Conservation (phyloP, 495 filamentous ascomycete genomes). For the Tricharina praecox region DNA sequence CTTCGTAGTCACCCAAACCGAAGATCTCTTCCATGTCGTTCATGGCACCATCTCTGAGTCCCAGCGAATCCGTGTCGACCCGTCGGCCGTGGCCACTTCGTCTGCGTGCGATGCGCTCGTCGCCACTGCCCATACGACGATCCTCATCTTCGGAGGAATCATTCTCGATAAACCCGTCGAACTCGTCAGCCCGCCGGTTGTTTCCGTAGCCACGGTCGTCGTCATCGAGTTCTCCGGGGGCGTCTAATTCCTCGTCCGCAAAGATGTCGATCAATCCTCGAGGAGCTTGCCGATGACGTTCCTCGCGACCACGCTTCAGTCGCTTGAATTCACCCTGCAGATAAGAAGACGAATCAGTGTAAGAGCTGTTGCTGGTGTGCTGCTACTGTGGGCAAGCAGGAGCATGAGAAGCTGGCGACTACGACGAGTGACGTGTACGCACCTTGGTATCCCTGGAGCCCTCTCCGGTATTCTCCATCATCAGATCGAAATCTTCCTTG, state of each 20-base stretch:
- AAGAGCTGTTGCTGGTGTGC: no score
- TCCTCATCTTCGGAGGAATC: conserved; percentile 74
- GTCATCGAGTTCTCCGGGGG: conserved; percentile 34
- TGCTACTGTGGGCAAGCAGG: neutral
- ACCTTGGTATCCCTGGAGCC: conserved; percentile 5
- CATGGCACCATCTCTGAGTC: conserved; percentile 74
- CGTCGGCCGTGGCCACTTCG: conserved; percentile 13
- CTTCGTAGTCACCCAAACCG: conserved; percentile 86
- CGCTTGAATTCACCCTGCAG: conserved; percentile 77
- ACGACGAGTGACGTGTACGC: neutral
- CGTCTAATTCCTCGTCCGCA: conserved; percentile 68
- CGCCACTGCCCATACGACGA: conserved; percentile 53
- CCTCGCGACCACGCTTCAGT: conserved; percentile 69
- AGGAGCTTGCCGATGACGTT: conserved; percentile 36
- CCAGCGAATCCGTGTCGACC: conserved; percentile 16
- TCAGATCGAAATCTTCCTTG: conserved; percentile 90
- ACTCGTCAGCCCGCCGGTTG: conserved; percentile 52
- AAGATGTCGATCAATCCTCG: conserved; percentile 80
- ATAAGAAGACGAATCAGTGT: no score
- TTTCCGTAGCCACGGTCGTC: conserved; percentile 32
- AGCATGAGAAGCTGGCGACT: neutral
- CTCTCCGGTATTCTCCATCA: conserved; percentile 31
- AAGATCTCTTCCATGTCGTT: conserved; percentile 94
- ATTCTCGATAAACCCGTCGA: conserved; percentile 94
- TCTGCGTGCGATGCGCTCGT: conserved; percentile 43